Evolutionary conservation across 805 yeast genomes (phyloP), one percentile per base, ranked within the genome.

Genomic region (Debaryomyces hansenii): DNA sequence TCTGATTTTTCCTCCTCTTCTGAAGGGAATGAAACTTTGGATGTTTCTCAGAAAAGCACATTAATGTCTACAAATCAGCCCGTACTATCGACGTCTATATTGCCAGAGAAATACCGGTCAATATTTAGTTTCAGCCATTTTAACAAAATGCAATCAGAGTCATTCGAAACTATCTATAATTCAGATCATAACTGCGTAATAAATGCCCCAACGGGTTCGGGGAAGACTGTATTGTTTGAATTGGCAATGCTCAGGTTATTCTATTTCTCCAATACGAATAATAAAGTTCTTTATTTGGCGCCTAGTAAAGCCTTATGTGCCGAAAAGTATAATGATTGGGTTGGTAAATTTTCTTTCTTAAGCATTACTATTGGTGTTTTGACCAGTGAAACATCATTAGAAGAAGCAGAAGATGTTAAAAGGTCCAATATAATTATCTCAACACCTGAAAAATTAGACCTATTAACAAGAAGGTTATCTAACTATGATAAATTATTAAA

Each of bases 191-290:
- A 78, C 48, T 72, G 76, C 51, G 76, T 80, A 4, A 62, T 80
- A 8, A 70, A 80, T 35, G 66, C 84, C 4, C 85, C 85, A 0
- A 78, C 84, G 0, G 84, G 85, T 0, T 79, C 85, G 0, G 84
- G 85, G 0, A 80, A 80, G 51, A 79, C 84, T 0, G 82, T 72
- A 0, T 56, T 80, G 4, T 78, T 78, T 54, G 84, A 80, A 55
- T 55, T 80, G 35, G 82, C 83, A 0, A 76, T 80, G 1, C 48
- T 77, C 18, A 58, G 68, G 35, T 20, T 18, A 20, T 40, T 21
- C 6, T 10, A 12, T 15, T 39, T 53, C 16, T 53, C 55, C 12
- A 62, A 60, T 9, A 61, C 62, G 24, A 46, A 54, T 9, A 50
- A 51, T 15, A 72, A 69, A 54, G 64, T 69, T 4, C 53, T 80